A percentile compares a stretch with the other conserved stretches of the same genome.
phyloP scores from a whole-genome alignment of 768 basidiomycete genomes.

The Auricularia sp. region DNA sequence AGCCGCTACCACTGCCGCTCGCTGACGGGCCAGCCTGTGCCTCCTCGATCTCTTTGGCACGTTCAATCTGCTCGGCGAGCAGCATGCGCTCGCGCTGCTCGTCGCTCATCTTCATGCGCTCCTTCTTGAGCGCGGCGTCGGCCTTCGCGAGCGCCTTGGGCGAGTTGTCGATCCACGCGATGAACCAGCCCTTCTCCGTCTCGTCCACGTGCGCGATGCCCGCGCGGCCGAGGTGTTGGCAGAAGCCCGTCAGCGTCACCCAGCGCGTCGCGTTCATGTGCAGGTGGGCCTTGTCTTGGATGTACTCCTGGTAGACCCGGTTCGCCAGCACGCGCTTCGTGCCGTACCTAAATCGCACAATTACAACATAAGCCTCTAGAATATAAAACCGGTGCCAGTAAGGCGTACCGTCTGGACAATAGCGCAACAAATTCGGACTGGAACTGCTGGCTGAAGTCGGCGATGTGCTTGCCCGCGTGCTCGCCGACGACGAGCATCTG shows the following conservation, averaged over 20 bases:
- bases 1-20: constrained; percentile 2
- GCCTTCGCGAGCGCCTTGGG: constrained; percentile 90
- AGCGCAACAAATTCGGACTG: constrained; percentile 87
- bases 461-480: constrained; percentile 83
- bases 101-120: constrained; percentile 81
- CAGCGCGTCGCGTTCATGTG: constrained; percentile 99
- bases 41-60: constrained; percentile 49
- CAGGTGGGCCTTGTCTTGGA: constrained; percentile 82
- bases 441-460: constrained; percentile 80
- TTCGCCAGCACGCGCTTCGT: constrained; percentile 94
- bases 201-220: constrained; percentile 92
- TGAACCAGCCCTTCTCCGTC: constrained; percentile 97
- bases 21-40: constrained; percentile 3
- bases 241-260: constrained; percentile 96
- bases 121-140: constrained; percentile 85
- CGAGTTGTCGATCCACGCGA: constrained; percentile 94
- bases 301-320: constrained; percentile 95
- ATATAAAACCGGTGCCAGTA: not conserved
- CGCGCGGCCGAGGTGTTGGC: constrained; percentile 74
- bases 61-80: constrained; percentile 88
- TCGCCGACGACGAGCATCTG: constrained; percentile 98
- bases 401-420: constrained; percentile 65
- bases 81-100: constrained; percentile 87
- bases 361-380: not conserved
- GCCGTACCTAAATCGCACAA: constrained; percentile 48